Percentiles rank a stretch among this genome's conserved stretches.
These are phyloP conservation scores for Platanthera guangdongensis DNA, from an alignment of 106 monocot species.

Conservation along the genomic window DNA sequence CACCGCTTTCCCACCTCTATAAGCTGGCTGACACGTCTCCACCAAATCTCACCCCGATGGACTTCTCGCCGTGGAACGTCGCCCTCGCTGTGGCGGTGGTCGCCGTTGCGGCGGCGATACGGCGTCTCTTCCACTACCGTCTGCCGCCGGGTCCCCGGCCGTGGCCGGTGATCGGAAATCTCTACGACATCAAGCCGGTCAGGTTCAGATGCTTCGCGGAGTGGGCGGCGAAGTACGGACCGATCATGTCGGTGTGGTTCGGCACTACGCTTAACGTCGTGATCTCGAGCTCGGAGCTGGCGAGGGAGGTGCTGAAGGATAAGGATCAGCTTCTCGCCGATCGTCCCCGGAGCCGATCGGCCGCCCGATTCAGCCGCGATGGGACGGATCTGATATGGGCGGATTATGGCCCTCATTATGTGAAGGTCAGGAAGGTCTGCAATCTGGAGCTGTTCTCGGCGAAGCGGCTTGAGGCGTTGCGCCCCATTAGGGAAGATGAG, in stretches of 20 bases:
- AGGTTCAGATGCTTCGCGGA: slow-evolving; percentile 79
- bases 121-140: slow-evolving; percentile 8
- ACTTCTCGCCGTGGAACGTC: background rate
- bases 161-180: slow-evolving; percentile 79
- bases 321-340: slow-evolving; percentile 76
- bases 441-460: slow-evolving; percentile 85
- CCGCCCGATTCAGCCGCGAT: slow-evolving; percentile 70
- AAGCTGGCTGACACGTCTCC: background rate
- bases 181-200: slow-evolving; percentile 69
- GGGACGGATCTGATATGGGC: slow-evolving; percentile 88
- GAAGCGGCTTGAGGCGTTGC: slow-evolving; percentile 64
- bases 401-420: slow-evolving; percentile 92
- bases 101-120: background rate
- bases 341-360: slow-evolving; percentile 61
- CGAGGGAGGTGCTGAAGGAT: slow-evolving; percentile 83
- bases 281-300: slow-evolving; percentile 65
- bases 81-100: background rate
- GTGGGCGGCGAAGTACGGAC: slow-evolving; percentile 76
- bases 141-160: slow-evolving; percentile 73
- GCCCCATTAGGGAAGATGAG: slow-evolving; percentile 88
- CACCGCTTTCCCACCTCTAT: background rate
- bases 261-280: slow-evolving; percentile 77
- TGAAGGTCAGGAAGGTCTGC: slow-evolving; percentile 89
- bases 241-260: slow-evolving; percentile 90
- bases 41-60: background rate